Percentiles rank a stretch among this genome's conserved stretches.
These are phyloP conservation scores for Malassezia pachydermatis DNA, from an alignment of 1,284 basidiomycete genomes.

Conservation along the genomic window DNA sequence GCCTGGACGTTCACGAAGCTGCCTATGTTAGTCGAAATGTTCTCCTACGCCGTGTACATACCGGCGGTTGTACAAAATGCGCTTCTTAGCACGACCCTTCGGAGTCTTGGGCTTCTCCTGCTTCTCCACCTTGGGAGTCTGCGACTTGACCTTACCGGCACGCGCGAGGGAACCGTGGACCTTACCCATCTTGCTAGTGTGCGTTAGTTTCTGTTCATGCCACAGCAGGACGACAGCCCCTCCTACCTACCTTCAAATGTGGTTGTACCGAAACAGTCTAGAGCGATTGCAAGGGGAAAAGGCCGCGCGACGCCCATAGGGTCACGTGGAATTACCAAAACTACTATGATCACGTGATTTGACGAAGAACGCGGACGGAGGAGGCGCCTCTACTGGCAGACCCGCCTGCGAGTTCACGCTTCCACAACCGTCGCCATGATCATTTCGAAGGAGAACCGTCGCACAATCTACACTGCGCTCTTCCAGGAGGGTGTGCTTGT, in stretches of 20 bases:
- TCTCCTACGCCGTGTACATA: conserved; percentile 50
- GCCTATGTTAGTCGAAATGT: background rate
- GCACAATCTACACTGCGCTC: conserved; percentile 45
- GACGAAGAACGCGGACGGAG: conserved; percentile 4
- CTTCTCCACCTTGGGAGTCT: conserved; percentile 79
- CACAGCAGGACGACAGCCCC: background rate
- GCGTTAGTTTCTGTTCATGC: conserved; percentile 5
- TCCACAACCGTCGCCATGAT: conserved; percentile 28
- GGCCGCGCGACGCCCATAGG: background rate
- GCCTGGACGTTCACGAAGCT: conserved; percentile 92
- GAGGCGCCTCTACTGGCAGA: background rate
- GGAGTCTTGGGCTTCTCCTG: conserved; percentile 97
- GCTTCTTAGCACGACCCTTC: conserved; percentile 92
- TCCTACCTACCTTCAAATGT: conserved; percentile 14
- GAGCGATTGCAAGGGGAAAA: conserved; percentile 1
- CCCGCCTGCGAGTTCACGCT: background rate
- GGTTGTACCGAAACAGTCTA: conserved; percentile 8
- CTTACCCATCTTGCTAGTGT: conserved; percentile 52
- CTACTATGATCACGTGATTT: conserved; percentile 5
- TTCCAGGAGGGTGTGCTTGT: conserved; percentile 71
- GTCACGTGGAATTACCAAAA: too few species aligned
- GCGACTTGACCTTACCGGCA: conserved; percentile 98
- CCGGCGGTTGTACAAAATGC: conserved; percentile 86
- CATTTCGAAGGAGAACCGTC: conserved; percentile 48
- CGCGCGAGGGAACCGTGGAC: conserved; percentile 99